Conservation (phyloP, 1,284 basidiomycete species). For the Pascua guehoae region DNA sequence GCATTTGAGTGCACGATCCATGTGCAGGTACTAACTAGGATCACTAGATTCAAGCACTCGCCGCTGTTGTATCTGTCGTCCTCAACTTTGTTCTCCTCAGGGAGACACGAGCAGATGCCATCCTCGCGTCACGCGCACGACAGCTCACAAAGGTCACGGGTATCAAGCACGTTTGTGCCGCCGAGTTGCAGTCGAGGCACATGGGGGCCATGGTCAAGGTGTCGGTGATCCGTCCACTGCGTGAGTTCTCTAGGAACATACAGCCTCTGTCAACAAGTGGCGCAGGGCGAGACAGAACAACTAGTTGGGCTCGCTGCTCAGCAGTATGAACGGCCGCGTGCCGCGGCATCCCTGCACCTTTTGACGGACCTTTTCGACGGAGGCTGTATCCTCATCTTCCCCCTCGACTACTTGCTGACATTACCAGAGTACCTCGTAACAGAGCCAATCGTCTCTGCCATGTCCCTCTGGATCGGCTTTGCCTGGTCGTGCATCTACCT, state of each 20-base stretch:
- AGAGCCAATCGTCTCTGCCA: conserved; percentile 51
- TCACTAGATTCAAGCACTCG: conserved; percentile 23
- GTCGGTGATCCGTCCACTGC: conserved; percentile 40
- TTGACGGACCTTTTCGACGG: not conserved
- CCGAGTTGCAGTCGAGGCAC: conserved; percentile 38
- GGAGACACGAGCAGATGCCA: conserved; percentile 50
- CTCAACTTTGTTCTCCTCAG: conserved; percentile 40
- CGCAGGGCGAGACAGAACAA: not conserved
- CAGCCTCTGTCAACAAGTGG: not conserved
- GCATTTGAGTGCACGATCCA: too few species aligned
- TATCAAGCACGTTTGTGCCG: conserved; percentile 34
- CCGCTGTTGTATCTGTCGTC: conserved; percentile 26
- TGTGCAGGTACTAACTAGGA: too few species aligned
- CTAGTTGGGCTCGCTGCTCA: too few species aligned
- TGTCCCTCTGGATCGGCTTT: conserved; percentile 51
- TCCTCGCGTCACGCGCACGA: conserved; percentile 47
- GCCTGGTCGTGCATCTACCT: conserved; percentile 46
- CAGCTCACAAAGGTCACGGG: conserved; percentile 47
- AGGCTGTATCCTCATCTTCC: not conserved
- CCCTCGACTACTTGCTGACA: not conserved
- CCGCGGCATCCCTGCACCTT: too few species aligned
- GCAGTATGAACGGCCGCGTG: too few species aligned
- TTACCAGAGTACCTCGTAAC: conserved; percentile 44
- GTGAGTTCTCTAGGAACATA: conserved; percentile 25
- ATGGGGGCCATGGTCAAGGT: conserved; percentile 36